phyloP scores from a whole-genome alignment of 768 basidiomycete species.

The Lactarius sanguifluus region DNA sequence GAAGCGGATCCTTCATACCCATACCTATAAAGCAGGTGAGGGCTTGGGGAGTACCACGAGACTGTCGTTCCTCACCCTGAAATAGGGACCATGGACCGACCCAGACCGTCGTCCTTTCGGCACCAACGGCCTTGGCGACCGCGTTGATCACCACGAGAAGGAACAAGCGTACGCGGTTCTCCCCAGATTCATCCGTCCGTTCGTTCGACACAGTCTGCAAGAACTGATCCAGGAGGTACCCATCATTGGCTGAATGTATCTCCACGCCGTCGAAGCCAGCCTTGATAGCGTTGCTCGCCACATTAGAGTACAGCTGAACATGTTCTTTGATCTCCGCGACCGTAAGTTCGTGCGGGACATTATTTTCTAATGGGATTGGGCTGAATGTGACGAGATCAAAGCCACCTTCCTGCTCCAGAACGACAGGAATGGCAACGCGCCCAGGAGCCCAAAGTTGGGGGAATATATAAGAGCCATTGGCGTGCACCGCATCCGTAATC shows the following conservation, averaged over 20 bases:
- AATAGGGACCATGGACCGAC: slow-evolving; percentile 38
- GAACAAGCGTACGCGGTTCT: slow-evolving; percentile 46
- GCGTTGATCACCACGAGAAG: slow-evolving; percentile 41
- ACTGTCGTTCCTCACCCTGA: slow-evolving; percentile 30
- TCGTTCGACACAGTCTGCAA: slow-evolving; percentile 39
- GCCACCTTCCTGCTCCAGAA: slow-evolving; percentile 41
- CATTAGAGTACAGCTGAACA: slow-evolving; percentile 33
- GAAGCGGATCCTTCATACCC: slow-evolving; percentile 22
- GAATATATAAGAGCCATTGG: slow-evolving; percentile 50
- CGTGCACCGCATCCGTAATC: slow-evolving; percentile 57
- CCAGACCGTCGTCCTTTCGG: slow-evolving; percentile 41
- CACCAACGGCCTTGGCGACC: slow-evolving; percentile 40
- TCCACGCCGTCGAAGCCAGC: slow-evolving; percentile 47
- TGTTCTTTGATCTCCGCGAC: slow-evolving; percentile 32
- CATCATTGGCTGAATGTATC: slow-evolving; percentile 35
- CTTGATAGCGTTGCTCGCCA: slow-evolving; percentile 40
- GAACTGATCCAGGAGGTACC: slow-evolving; percentile 41
- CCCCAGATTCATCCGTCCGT: slow-evolving; percentile 47
- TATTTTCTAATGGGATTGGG: slow-evolving; percentile 40
- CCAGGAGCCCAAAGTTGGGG: slow-evolving; percentile 61
- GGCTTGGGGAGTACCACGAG: neutral
- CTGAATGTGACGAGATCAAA: slow-evolving; percentile 31
- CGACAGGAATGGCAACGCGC: slow-evolving; percentile 38
- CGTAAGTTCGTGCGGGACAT: slow-evolving; percentile 33
- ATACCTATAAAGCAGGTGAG: slow-evolving; percentile 6